Conservation (phyloP, 208 protist species). For the Acanthamoeba divionensis region DNA sequence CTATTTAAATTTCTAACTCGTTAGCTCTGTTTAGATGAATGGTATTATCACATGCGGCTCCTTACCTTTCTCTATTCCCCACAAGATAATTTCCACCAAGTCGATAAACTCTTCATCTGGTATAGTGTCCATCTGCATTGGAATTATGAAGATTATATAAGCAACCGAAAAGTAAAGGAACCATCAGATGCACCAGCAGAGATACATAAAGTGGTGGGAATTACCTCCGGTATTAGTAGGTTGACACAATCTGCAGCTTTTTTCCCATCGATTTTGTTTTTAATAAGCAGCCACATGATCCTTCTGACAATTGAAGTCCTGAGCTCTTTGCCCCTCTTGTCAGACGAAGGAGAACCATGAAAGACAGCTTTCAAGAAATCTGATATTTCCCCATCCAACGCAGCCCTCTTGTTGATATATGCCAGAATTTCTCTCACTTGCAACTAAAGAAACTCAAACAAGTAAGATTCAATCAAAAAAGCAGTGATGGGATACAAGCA, state of each 20-base stretch:
- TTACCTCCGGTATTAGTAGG: not conserved
- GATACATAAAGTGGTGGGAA: no score
- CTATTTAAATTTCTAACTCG: no score
- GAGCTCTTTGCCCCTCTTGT: not conserved
- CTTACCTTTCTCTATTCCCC: conserved; percentile 33
- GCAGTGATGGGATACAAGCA: not conserved
- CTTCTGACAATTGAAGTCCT: not conserved
- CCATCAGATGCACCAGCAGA: not conserved
- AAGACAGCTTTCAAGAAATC: not conserved
- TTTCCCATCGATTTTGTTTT: not conserved
- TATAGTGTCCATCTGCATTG: not conserved
- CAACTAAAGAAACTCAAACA: not conserved
- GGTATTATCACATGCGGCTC: no score
- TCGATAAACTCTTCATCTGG: conserved; percentile 25
- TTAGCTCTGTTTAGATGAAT: no score
- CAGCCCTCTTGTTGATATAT: not conserved
- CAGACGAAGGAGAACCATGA: not conserved
- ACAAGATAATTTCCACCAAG: not conserved
- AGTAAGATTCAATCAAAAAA: not conserved
- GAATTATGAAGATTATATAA: not conserved
- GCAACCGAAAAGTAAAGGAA: no score
- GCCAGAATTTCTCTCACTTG: not conserved
- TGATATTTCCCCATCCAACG: not conserved
- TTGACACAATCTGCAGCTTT: conserved; percentile 30
- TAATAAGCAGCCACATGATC: conserved; percentile 39